These are phyloP conservation scores for Stachybotrys chartarum DNA, from an alignment of 2,329 filamentous ascomycete species.

Conservation along the genomic window DNA sequence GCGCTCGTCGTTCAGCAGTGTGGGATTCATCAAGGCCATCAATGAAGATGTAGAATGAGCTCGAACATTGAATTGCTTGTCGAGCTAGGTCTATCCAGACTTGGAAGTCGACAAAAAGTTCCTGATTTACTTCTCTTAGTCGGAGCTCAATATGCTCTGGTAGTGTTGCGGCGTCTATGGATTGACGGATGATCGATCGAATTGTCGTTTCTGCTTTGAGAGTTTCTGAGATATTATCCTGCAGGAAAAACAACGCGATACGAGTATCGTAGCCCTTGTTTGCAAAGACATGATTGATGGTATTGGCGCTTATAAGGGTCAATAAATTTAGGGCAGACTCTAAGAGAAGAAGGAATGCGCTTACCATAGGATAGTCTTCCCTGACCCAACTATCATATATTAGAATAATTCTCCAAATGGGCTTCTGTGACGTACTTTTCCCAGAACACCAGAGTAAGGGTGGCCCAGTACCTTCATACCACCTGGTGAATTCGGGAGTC, in stretches of 20 bases:
- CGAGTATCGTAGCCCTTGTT: neutral
- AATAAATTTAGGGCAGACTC: neutral
- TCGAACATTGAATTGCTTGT: neutral
- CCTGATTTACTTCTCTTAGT: neutral
- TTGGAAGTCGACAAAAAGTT: neutral
- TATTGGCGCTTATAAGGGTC: slow-evolving; percentile 1
- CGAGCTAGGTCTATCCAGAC: neutral
- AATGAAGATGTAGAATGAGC: slow-evolving; percentile 18
- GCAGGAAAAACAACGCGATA: slow-evolving; percentile 8
- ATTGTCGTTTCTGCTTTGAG: slow-evolving; percentile 8
- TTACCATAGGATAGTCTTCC: slow-evolving; percentile 16
- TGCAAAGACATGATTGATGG: slow-evolving; percentile 6
- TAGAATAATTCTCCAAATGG: neutral
- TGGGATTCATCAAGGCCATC: slow-evolving; percentile 26
- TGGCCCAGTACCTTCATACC: slow-evolving; percentile 5
- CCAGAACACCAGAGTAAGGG: slow-evolving; percentile 20
- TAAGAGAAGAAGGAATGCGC: neutral
- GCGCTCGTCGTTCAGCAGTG: slow-evolving; percentile 9
- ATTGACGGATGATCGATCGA: slow-evolving; percentile 9
- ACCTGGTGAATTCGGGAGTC: slow-evolving; percentile 15
- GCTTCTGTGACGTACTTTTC: slow-evolving; percentile 14
- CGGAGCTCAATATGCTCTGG: neutral
- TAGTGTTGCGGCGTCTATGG: neutral
- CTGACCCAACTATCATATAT: slow-evolving; percentile 13
- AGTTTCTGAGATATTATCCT: slow-evolving; percentile 5